A percentile compares a stretch with the other conserved stretches of the same genome.
phyloP scores from a whole-genome alignment of 768 basidiomycete species.

The Hygrophorus russula region DNA sequence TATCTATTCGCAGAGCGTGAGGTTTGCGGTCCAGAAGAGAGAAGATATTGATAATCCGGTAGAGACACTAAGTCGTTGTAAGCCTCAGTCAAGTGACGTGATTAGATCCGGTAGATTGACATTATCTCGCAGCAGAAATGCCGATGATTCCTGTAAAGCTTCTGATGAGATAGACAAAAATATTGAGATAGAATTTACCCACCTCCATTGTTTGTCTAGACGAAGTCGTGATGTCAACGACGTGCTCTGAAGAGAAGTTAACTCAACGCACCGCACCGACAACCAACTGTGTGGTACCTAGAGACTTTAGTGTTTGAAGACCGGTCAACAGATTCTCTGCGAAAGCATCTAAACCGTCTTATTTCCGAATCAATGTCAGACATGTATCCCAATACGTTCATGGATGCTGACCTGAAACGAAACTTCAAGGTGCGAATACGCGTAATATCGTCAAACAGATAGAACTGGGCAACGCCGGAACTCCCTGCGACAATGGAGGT shows the following conservation, averaged over 20 bases:
- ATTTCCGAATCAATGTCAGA: slow-evolving; percentile 47
- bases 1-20: slow-evolving; percentile 20
- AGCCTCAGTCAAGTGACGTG: too few relatives aligned
- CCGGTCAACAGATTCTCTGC: slow-evolving; percentile 33
- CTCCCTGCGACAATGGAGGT: too few relatives aligned
- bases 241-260: background rate
- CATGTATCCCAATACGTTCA: slow-evolving; percentile 21
- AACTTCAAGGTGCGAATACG: too few relatives aligned
- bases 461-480: too few relatives aligned
- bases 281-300: slow-evolving; percentile 41
- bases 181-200: slow-evolving; percentile 21
- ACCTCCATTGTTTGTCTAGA: slow-evolving; percentile 38
- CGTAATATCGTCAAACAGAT: too few relatives aligned
- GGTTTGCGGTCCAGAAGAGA: too few relatives aligned
- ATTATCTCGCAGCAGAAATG: too few relatives aligned
- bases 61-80: too few relatives aligned
- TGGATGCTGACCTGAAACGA: background rate
- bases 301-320: slow-evolving; percentile 30
- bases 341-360: slow-evolving; percentile 26
- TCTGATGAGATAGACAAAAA: too few relatives aligned
- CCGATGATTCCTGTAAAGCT: too few relatives aligned
- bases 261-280: slow-evolving; percentile 42
- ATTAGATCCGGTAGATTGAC: too few relatives aligned
- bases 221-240: background rate
- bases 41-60: too few relatives aligned